phyloP scores from a whole-genome alignment of 352 stramenopile genomes.

The Pythium brachiatum region DNA sequence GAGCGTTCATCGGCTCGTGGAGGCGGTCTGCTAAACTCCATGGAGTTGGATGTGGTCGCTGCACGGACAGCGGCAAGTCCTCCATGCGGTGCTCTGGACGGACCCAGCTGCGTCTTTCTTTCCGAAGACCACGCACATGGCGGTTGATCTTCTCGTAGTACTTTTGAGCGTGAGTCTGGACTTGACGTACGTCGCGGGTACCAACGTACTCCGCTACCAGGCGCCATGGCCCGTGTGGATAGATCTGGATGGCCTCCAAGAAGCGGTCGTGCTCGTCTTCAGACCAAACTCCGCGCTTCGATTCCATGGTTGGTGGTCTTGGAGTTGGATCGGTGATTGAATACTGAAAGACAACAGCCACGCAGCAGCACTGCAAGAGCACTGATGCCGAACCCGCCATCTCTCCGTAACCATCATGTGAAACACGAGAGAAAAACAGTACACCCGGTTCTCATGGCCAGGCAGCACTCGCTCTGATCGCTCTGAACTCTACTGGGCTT shows the following conservation, averaged over 20 bases:
- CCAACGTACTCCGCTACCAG: slow-evolving; percentile 29
- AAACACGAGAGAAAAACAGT: not conserved
- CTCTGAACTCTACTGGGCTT: too few species aligned
- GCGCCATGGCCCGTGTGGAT: slow-evolving; percentile 34
- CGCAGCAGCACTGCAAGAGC: too few species aligned
- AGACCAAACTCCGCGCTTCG: slow-evolving; percentile 30
- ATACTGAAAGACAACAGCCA: not conserved
- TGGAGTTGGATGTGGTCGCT: not conserved
- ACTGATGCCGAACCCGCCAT: too few species aligned
- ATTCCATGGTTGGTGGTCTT: slow-evolving; percentile 1
- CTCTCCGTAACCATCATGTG: too few species aligned
- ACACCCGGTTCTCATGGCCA: too few species aligned
- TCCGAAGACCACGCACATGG: slow-evolving; percentile 48
- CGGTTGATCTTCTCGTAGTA: slow-evolving; percentile 76
- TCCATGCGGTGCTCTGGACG: slow-evolving; percentile 21
- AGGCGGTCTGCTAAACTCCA: slow-evolving; percentile 1
- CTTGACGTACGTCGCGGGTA: slow-evolving; percentile 49
- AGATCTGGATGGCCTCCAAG: slow-evolving; percentile 30
- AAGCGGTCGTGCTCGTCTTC: slow-evolving; percentile 38
- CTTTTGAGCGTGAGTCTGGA: slow-evolving; percentile 58
- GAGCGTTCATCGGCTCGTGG: not conserved
- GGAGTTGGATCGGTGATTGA: not conserved
- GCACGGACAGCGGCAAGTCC: slow-evolving; percentile 4
- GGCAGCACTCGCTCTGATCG: too few species aligned
- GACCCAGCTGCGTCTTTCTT: slow-evolving; percentile 41